phyloP scores from a whole-genome alignment of 2,329 filamentous ascomycete genomes.

The Neofusicoccum ribis region DNA sequence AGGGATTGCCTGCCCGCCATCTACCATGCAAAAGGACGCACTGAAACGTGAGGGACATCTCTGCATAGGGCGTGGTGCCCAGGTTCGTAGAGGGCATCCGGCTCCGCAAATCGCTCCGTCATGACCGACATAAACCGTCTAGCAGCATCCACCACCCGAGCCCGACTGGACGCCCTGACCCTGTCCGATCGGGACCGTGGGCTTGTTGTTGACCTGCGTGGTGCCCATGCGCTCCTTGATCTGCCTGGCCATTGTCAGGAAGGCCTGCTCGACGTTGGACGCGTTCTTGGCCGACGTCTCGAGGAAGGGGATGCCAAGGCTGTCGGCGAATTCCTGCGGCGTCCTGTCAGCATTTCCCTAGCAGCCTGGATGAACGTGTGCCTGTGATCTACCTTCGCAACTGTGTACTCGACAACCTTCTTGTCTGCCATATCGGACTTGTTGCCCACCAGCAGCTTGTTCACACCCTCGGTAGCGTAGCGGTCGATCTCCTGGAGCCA shows the following conservation, averaged over 20 bases:
- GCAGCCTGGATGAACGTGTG: not conserved
- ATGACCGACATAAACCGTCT: constrained; percentile 37
- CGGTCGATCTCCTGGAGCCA: constrained; percentile 99
- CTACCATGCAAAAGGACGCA: constrained; percentile 21
- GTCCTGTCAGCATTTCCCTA: constrained; percentile 23
- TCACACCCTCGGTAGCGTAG: constrained; percentile 98
- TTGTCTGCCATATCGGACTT: constrained; percentile 99
- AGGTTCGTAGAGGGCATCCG: constrained; percentile 15
- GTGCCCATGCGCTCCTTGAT: constrained; percentile 99
- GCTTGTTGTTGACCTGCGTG: constrained; percentile 96
- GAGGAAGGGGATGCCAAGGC: constrained; percentile 97
- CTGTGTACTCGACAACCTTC: constrained; percentile 99
- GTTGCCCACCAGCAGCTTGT: constrained; percentile 99
- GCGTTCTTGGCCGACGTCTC: constrained; percentile 99
- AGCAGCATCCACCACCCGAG: constrained; percentile 87
- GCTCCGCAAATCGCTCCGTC: constrained; percentile 14
- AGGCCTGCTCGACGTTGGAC: constrained; percentile 98
- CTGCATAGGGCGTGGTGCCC: constrained; percentile 13
- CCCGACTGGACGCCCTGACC: constrained; percentile 91
- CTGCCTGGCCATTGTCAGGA: constrained; percentile 99
- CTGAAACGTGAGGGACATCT: constrained; percentile 19
- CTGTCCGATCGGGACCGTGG: constrained; percentile 91
- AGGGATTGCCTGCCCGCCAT: constrained; percentile 20
- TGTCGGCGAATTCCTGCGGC: constrained; percentile 92
- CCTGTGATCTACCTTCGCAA: constrained; percentile 77